Evolutionary conservation across 306 rosid genomes (phyloP).

Genomic region (Vachellia collinsii): DNA sequence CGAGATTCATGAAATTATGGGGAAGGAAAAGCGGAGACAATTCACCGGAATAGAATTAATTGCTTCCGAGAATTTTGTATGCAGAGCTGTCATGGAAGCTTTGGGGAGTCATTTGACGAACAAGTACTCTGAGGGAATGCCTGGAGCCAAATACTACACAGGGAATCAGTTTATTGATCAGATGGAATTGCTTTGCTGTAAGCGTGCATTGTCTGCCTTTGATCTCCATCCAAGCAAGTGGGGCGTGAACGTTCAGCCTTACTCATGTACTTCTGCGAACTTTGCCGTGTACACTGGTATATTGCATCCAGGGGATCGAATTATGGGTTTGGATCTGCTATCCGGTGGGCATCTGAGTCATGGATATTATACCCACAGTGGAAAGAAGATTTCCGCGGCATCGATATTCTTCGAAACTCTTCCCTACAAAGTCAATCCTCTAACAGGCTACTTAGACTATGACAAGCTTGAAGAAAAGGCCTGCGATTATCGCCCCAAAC

Average conservation of each 20-base stretch:
- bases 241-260: constrained; percentile 46
- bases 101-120: constrained; percentile 75
- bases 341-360: constrained; percentile 28
- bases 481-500: constrained; percentile 8
- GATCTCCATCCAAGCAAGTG: constrained; percentile 55
- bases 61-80: constrained; percentile 52
- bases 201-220: constrained; percentile 17
- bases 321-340: constrained; percentile 16
- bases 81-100: constrained; percentile 76
- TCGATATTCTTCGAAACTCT: constrained; percentile 21
- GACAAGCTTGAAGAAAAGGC: constrained; percentile 24
- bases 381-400: constrained; percentile 14
- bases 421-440: constrained; percentile 9
- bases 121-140: constrained; percentile 75
- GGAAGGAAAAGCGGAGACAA: constrained; percentile 66
- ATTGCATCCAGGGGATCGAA: constrained; percentile 20
- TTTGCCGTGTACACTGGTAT: constrained; percentile 21
- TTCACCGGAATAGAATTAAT: constrained; percentile 52
- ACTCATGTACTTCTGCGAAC: constrained; percentile 19
- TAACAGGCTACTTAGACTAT: constrained; percentile 22
- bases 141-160: constrained; percentile 52
- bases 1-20: constrained; percentile 62
- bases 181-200: constrained; percentile 52
- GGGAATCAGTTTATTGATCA: constrained; percentile 35
- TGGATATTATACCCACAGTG: constrained; percentile 15